Conservation (phyloP, 2,329 filamentous ascomycete species). For the Fusarium globosum region DNA sequence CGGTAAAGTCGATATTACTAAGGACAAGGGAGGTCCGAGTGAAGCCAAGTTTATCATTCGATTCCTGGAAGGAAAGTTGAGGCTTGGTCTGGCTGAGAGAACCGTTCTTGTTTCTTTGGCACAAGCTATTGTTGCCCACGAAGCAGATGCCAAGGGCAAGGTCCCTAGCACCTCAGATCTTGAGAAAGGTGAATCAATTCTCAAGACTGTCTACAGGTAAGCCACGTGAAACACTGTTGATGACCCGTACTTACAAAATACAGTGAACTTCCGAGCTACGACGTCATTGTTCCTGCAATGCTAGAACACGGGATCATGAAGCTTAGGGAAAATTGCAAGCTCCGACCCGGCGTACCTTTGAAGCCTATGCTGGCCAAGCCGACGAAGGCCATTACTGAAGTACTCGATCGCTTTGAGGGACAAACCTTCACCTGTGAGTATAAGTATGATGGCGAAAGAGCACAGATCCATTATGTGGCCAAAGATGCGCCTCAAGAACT, state of each 20-base stretch:
- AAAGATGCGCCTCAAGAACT: conserved; percentile 80
- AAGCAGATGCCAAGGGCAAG: conserved; percentile 76
- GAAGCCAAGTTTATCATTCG: conserved; percentile 95
- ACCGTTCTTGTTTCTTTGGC: conserved; percentile 91
- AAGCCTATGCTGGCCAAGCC: conserved; percentile 99
- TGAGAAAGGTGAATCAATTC: conserved; percentile 82
- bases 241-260: conserved; percentile 47
- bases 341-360: conserved; percentile 91
- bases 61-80: conserved; percentile 93
- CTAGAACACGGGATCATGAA: conserved; percentile 87
- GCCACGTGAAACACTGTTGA: conserved; percentile 32
- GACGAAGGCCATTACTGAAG: conserved; percentile 97
- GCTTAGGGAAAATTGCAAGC: conserved; percentile 84
- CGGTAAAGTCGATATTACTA: conserved; percentile 87
- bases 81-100: conserved; percentile 90
- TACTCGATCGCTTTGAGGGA: conserved; percentile 93
- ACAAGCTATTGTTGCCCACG: conserved; percentile 88
- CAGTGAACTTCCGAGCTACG: conserved; percentile 94
- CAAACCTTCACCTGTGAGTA: conserved; percentile 98
- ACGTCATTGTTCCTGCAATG: conserved; percentile 92
- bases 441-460: conserved; percentile 97
- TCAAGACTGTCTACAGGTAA: conserved; percentile 92
- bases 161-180: conserved; percentile 79
- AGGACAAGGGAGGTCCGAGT: conserved; percentile 92
- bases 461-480: conserved; percentile 97